These are phyloP conservation scores for Tricholoma sp. DNA, from an alignment of 768 basidiomycete genomes.

Conservation along the genomic window DNA sequence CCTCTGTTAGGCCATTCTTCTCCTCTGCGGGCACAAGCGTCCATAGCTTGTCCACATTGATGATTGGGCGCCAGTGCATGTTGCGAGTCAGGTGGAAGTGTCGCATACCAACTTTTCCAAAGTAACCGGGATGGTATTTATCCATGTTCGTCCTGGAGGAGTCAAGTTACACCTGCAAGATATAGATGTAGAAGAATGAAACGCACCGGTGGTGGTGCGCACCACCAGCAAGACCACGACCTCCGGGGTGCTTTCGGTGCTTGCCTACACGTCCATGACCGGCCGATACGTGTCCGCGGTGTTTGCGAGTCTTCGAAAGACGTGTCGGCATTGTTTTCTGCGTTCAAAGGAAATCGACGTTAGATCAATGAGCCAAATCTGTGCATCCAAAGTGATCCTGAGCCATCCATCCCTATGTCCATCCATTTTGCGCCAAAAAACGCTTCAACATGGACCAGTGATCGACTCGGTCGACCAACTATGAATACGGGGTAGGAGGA, in stretches of 20 bases:
- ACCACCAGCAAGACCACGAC: constrained; percentile 99
- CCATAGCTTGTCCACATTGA: constrained; percentile 99
- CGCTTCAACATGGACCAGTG: constrained; percentile 1
- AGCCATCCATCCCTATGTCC: constrained; percentile 36
- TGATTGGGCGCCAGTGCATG: constrained; percentile 85
- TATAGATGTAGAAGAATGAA: neutral
- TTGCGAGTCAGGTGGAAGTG: constrained; percentile 95
- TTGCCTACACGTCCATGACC: constrained; percentile 99
- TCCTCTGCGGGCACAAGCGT: constrained; percentile 81
- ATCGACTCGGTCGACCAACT: neutral
- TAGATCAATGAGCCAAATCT: constrained; percentile 16
- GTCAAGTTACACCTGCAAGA: neutral
- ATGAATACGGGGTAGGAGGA: constrained; percentile 10
- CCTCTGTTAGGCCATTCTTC: constrained; percentile 69
- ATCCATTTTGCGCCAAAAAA: constrained; percentile 17
- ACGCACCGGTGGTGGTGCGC: constrained; percentile 96
- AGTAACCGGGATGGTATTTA: constrained; percentile 99
- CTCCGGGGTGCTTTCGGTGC: constrained; percentile 99
- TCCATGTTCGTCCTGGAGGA: constrained; percentile 86
- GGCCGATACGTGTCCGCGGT: constrained; percentile 98
- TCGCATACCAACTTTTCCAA: constrained; percentile 99
- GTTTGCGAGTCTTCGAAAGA: constrained; percentile 97
- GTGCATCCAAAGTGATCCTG: constrained; percentile 42
- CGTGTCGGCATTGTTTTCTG: constrained; percentile 84
- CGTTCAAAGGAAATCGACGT: constrained; percentile 12